phyloP scores from a whole-genome alignment of 345 rosid genomes.

The Hibiscus mutabilis region DNA sequence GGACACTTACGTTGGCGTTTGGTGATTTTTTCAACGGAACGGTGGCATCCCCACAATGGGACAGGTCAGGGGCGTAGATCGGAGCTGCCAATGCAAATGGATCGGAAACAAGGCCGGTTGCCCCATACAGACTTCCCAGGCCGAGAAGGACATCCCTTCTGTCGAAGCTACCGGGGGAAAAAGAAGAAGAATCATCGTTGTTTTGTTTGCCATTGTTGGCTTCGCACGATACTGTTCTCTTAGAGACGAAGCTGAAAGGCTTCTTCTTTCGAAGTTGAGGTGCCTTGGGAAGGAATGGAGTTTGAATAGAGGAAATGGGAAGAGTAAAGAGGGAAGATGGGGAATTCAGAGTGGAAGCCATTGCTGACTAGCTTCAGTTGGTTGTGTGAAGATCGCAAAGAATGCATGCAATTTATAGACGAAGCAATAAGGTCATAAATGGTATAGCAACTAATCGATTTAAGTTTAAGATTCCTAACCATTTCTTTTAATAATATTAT shows the following conservation, averaged over 20 bases:
- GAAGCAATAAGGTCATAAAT: no score
- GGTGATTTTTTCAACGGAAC: background rate
- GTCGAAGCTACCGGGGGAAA: conserved; percentile 14
- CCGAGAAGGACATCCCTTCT: conserved; percentile 48
- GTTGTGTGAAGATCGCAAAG: no score
- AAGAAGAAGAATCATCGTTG: background rate
- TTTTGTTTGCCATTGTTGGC: conserved; percentile 13
- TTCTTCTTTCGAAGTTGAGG: conserved; percentile 13
- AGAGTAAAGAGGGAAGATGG: background rate
- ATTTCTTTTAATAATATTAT: no score
- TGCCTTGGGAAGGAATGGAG: conserved; percentile 11
- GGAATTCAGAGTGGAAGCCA: background rate
- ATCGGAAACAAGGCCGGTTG: conserved; percentile 18
- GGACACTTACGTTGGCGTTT: background rate
- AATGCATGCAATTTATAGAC: no score
- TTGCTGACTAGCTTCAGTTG: background rate
- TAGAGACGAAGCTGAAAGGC: background rate
- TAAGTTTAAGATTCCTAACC: no score
- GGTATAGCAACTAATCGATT: no score
- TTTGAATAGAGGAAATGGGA: background rate
- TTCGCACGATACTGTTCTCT: conserved; percentile 5
- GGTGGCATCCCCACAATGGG: conserved; percentile 33
- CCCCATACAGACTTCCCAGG: conserved; percentile 43
- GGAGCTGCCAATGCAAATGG: conserved; percentile 38
- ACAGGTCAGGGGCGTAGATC: conserved; percentile 26